These are phyloP conservation scores for Penicillium sp. DNA, from an alignment of 2,329 filamentous ascomycete genomes.

Conservation along the genomic window DNA sequence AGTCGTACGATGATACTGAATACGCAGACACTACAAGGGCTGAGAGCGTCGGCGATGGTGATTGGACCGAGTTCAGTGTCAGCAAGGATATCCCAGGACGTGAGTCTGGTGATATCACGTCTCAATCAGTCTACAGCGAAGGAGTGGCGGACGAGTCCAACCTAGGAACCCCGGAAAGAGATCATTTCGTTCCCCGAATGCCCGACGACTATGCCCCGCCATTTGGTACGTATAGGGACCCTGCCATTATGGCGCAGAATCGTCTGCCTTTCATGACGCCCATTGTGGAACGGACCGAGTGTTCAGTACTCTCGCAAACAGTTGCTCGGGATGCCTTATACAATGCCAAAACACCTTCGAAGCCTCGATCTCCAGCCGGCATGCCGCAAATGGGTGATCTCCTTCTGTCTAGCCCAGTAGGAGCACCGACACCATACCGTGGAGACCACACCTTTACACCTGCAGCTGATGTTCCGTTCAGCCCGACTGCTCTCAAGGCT, in stretches of 20 bases:
- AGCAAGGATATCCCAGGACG: constrained; percentile 66
- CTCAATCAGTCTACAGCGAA: constrained; percentile 22
- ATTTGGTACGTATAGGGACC: constrained; percentile 76
- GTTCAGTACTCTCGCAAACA: constrained; percentile 65
- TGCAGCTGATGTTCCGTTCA: constrained; percentile 37
- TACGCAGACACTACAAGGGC: constrained; percentile 42
- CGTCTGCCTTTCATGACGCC: constrained; percentile 97
- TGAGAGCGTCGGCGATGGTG: constrained; percentile 62
- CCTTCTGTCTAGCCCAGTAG: constrained; percentile 69
- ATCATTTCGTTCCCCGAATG: constrained; percentile 60
- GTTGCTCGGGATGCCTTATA: constrained; percentile 58
- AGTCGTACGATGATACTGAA: constrained; percentile 45
- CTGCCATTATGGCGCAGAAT: constrained; percentile 78
- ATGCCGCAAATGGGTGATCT: constrained; percentile 43
- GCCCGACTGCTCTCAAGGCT: constrained; percentile 40
- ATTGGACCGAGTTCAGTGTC: constrained; percentile 85
- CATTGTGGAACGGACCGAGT: constrained; percentile 93
- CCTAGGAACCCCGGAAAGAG: constrained; percentile 39
- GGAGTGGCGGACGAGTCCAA: constrained; percentile 30
- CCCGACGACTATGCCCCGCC: constrained; percentile 85
- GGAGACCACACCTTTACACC: constrained; percentile 42
- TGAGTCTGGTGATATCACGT: constrained; percentile 19
- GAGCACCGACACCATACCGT: constrained; percentile 60
- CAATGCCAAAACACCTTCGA: constrained; percentile 75
- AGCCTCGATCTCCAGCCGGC: constrained; percentile 36